Evolutionary conservation across 1,139 yeast species (phyloP), one percentile per base, ranked within the genome.

Genomic region (Debaryomycetaceae sp.): DNA sequence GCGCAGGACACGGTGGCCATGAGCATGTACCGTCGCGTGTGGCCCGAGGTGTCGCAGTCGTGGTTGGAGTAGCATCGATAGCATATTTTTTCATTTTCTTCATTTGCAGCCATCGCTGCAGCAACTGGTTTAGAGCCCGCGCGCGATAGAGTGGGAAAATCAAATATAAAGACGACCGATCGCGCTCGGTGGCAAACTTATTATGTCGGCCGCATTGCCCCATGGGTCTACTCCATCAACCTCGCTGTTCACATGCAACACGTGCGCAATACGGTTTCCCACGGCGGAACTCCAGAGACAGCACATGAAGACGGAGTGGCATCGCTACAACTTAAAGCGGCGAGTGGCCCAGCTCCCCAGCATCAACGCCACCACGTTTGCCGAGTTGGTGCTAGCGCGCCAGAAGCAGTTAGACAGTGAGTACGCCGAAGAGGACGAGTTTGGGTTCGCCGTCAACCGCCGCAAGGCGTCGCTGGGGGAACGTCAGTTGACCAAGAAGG

Each of bases 231-330:
- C 47, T 15, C 65, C 69, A 4, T 52, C 41, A 35, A 53, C 62
- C 13, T 49, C 67, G 1, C 41, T 56, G 6, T 78, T 74, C 47
- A 88, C 96, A 4, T 91, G 98, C 57, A 83, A 86, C 50, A 83
- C 96, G 21, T 91, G 98, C 51, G 80, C 78, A 7, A 70, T 89
- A 38, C 76, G 76, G 37, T 91, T 91, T 49, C 75, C 80, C 12
- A 67, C 80, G 12, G 81, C 95, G 4, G 88, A 81, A 35, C 70
- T 77, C 40, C 98, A 91, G 61, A 70, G 97, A 45, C 67, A 71
- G 35, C 98, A 91, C 50, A 91, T 91, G 97, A 86, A 85, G 53
- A 80, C 95, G 1, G 96, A 89, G 40, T 89, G 96, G 96, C 96
- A 88, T 50, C 71, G 95, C 42, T 91, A 85, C 55, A 89, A 91